These are phyloP conservation scores for Fusarium sambucinum DNA, from an alignment of 2,329 filamentous ascomycete genomes.

Conservation along the genomic window DNA sequence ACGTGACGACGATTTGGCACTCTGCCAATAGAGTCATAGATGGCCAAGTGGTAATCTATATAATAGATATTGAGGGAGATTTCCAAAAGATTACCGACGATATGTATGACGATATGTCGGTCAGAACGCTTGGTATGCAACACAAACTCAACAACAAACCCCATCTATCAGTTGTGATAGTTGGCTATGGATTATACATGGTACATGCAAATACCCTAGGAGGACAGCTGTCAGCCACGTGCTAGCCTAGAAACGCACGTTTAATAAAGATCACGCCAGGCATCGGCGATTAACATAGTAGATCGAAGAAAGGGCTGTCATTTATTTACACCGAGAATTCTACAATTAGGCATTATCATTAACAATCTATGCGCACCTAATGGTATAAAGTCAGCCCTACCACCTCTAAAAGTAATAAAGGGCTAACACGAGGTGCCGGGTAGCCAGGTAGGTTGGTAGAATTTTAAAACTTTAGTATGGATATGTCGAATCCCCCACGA, in stretches of 20 bases:
- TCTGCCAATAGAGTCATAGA: background rate
- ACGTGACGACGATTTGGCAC: slow-evolving; percentile 17
- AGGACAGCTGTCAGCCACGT: slow-evolving; percentile 36
- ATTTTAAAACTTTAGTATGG: slow-evolving; percentile 7
- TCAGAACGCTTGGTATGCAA: slow-evolving; percentile 15
- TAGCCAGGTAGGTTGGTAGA: background rate
- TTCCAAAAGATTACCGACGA: slow-evolving; percentile 1
- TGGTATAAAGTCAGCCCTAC: background rate
- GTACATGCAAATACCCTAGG: slow-evolving; percentile 25
- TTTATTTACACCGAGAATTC: background rate
- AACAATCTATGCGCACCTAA: background rate
- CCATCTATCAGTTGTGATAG: slow-evolving; percentile 21
- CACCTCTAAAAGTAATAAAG: background rate
- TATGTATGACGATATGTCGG: slow-evolving; percentile 16
- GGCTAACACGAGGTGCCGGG: background rate
- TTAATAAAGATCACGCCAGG: slow-evolving; percentile 17
- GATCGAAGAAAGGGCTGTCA: background rate
- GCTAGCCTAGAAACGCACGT: slow-evolving; percentile 25
- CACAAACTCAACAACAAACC: slow-evolving; percentile 19
- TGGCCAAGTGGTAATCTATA: slow-evolving; percentile 8
- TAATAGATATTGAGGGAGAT: slow-evolving; percentile 7
- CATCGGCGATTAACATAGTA: slow-evolving; percentile 4
- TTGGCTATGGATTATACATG: slow-evolving; percentile 20
- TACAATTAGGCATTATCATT: background rate
- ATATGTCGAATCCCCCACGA: slow-evolving; percentile 34